A percentile compares a stretch with the other conserved stretches of the same genome.
Evolutionary conservation across 164 flowering plant species (phyloP).

Genomic region (Santalum album): DNA sequence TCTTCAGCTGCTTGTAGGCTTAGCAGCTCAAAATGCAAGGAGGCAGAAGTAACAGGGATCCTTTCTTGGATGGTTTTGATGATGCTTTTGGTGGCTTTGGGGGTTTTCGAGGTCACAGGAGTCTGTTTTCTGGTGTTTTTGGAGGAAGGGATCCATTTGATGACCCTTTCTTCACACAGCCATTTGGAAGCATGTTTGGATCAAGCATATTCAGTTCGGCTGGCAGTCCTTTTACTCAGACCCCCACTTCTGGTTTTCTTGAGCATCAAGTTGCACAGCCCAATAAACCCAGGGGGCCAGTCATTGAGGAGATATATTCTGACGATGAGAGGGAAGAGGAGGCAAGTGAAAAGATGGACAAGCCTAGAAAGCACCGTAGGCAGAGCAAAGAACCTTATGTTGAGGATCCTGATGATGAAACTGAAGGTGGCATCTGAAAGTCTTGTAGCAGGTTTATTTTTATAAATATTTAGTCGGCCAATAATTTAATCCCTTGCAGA

Average conservation of each 20-base stretch:
- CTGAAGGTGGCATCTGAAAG: conserved; percentile 15
- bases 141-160: conserved; percentile 80
- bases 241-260: conserved; percentile 21
- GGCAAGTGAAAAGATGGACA: conserved; percentile 12
- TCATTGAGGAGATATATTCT: conserved; percentile 39
- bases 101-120: conserved; percentile 34
- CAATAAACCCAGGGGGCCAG: conserved; percentile 26
- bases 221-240: conserved; percentile 23
- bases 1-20: neutral
- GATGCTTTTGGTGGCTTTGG: conserved; percentile 27
- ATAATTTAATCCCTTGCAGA: conserved; percentile 13
- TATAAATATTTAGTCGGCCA: no score
- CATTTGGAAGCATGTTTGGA: conserved; percentile 43
- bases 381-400: conserved; percentile 20
- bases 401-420: conserved; percentile 30
- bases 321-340: conserved; percentile 33
- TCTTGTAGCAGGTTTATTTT: neutral
- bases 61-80: conserved; percentile 10
- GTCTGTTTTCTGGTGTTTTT: conserved; percentile 50
- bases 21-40: conserved; percentile 30
- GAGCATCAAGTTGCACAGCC: conserved; percentile 24
- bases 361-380: conserved; percentile 31
- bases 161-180: conserved; percentile 65
- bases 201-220: conserved; percentile 27
- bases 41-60: conserved; percentile 31